Conservation (phyloP, 768 basidiomycete species). For the Mycena haematopus region DNA sequence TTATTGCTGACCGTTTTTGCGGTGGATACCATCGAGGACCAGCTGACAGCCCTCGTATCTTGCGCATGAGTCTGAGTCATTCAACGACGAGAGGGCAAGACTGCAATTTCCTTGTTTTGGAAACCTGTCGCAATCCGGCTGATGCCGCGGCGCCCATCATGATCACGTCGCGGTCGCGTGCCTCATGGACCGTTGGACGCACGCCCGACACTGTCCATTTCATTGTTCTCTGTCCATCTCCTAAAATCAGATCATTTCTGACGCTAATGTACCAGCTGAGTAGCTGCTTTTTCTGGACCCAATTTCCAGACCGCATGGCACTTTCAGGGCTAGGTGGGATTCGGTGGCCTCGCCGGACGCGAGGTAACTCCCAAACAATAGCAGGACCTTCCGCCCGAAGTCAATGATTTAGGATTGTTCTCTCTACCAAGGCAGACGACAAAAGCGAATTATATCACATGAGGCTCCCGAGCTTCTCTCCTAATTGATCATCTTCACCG, state of each 20-base stretch:
- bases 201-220: neutral
- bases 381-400: neutral
- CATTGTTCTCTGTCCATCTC: neutral
- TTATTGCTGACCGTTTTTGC: too few relatives aligned
- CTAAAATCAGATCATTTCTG: neutral
- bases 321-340: neutral
- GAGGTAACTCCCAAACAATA: neutral
- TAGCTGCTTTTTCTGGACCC: neutral
- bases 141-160: neutral
- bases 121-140: too few relatives aligned
- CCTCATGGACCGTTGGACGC: neutral
- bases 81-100: too few relatives aligned
- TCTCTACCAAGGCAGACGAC: neutral
- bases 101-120: too few relatives aligned
- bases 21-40: too few relatives aligned
- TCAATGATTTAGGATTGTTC: slow-evolving; percentile 9
- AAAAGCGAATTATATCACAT: neutral
- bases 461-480: slow-evolving; percentile 1
- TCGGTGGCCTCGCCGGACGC: neutral
- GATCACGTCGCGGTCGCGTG: too few relatives aligned
- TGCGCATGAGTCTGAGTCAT: too few relatives aligned
- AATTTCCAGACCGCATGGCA: neutral
- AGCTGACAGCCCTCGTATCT: too few relatives aligned
- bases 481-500: slow-evolving; percentile 1
- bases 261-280: neutral